phyloP scores from a whole-genome alignment of 208 protist genomes.

The Crithidia sp. region DNA sequence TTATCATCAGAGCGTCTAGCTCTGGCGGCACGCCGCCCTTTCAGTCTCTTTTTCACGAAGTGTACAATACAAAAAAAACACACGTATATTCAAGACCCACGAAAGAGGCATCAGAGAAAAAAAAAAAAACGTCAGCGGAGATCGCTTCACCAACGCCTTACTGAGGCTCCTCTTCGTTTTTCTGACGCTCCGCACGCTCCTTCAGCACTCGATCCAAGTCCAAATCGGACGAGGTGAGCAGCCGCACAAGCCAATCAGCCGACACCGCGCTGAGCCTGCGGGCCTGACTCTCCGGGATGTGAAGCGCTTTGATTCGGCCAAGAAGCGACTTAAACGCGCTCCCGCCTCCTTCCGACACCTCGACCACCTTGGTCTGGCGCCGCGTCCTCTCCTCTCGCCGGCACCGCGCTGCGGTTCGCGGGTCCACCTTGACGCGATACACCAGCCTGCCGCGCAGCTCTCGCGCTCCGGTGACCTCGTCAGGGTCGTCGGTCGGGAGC shows the following conservation, averaged over 20 bases:
- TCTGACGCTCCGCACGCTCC: constrained; percentile 19
- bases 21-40: too few relatives aligned
- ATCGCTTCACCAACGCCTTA: neutral
- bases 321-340: constrained; percentile 49
- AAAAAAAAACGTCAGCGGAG: neutral
- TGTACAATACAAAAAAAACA: neutral
- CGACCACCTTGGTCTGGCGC: constrained; percentile 26
- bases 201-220: constrained; percentile 43
- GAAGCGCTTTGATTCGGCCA: constrained; percentile 37
- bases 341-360: constrained; percentile 21
- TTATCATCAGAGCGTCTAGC: too few relatives aligned
- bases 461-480: constrained; percentile 69
- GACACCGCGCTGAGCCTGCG: constrained; percentile 48
- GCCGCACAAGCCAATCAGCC: constrained; percentile 64
- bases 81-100: too few relatives aligned
- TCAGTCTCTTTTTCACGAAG: too few relatives aligned
- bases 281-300: constrained; percentile 50
- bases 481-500: constrained; percentile 33
- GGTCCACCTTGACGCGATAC: constrained; percentile 64
- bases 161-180: neutral
- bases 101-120: neutral
- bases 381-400: constrained; percentile 54
- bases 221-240: constrained; percentile 55
- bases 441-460: constrained; percentile 66
- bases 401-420: constrained; percentile 53